Conservation (phyloP, 208 protist genomes). For the Leishmania major region DNA sequence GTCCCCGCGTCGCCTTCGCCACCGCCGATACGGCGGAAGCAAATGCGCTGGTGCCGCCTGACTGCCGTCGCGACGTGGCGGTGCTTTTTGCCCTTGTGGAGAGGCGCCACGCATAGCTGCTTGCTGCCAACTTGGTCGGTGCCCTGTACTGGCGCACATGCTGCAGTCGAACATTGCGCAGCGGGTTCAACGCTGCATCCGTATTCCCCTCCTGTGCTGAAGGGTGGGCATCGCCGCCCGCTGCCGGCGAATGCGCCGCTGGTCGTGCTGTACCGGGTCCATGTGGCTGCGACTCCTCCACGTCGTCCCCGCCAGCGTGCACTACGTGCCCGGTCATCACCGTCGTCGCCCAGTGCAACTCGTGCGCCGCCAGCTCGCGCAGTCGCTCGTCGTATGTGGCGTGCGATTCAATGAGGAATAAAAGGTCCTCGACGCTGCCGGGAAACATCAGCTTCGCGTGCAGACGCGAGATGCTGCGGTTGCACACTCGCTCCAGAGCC, state of each 20-base stretch:
- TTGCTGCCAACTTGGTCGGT: not conserved
- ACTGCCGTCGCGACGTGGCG: not conserved
- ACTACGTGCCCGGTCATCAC: conserved; percentile 12
- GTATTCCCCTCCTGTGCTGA: not conserved
- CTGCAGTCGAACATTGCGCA: conserved; percentile 26
- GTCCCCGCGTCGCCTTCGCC: not conserved
- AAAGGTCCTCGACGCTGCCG: conserved; percentile 56
- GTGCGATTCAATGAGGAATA: conserved; percentile 83
- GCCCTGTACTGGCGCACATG: not conserved
- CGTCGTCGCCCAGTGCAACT: conserved; percentile 55
- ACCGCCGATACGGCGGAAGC: not conserved
- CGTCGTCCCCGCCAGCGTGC: not conserved
- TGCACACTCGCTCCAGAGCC: conserved; percentile 37
- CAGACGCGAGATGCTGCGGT: conserved; percentile 45
- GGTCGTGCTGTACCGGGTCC: not conserved
- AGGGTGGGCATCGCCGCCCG: not conserved
- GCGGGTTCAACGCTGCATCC: conserved; percentile 8
- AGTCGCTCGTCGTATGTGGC: conserved; percentile 58
- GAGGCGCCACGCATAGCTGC: not conserved
- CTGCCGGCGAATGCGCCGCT: not conserved
- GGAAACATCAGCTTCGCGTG: conserved; percentile 46
- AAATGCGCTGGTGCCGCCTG: not conserved
- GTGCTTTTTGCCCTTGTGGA: not conserved
- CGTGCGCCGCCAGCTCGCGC: conserved; percentile 42
- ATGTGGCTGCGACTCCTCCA: not conserved